Evolutionary conservation across 2,329 filamentous ascomycete species (phyloP).

Genomic region (Fusarium tupiense): DNA sequence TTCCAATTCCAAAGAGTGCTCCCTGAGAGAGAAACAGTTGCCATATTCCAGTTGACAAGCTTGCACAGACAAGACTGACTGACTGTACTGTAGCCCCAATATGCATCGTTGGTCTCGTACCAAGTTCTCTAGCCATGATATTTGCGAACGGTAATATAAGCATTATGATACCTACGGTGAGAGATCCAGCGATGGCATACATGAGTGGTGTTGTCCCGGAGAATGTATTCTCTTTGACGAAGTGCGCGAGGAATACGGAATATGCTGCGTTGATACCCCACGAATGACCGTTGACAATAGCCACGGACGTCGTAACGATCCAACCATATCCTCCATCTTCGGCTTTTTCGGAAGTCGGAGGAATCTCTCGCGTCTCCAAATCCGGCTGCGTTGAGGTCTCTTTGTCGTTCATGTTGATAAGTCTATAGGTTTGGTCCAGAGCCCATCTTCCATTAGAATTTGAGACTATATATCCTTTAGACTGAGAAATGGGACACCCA

Average conservation of each 20-base stretch:
- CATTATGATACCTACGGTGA: slow-evolving; percentile 59
- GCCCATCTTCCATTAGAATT: background rate
- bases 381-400: rapidly evolving
- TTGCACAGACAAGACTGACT: slow-evolving; percentile 62
- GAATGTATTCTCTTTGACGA: slow-evolving; percentile 61
- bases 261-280: slow-evolving; percentile 57
- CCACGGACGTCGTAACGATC: slow-evolving; percentile 47
- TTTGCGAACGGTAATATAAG: slow-evolving; percentile 54
- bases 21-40: slow-evolving; percentile 70
- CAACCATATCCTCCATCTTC: slow-evolving; percentile 63
- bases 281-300: slow-evolving; percentile 50
- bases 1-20: slow-evolving; percentile 67
- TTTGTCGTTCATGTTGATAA: background rate
- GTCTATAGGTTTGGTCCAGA: background rate
- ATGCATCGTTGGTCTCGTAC: slow-evolving; percentile 54
- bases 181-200: slow-evolving; percentile 68
- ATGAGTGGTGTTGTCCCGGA: slow-evolving; percentile 61
- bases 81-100: slow-evolving; percentile 63
- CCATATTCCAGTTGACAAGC: slow-evolving; percentile 64
- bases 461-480: background rate
- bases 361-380: background rate
- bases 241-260: slow-evolving; percentile 67
- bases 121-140: slow-evolving; percentile 42
- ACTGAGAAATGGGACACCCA: background rate
- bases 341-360: background rate